Evolutionary conservation across 2,329 filamentous ascomycete species (phyloP), one percentile per base, ranked within the genome.

Genomic region (Aspergillus brunneoviolaceus): DNA sequence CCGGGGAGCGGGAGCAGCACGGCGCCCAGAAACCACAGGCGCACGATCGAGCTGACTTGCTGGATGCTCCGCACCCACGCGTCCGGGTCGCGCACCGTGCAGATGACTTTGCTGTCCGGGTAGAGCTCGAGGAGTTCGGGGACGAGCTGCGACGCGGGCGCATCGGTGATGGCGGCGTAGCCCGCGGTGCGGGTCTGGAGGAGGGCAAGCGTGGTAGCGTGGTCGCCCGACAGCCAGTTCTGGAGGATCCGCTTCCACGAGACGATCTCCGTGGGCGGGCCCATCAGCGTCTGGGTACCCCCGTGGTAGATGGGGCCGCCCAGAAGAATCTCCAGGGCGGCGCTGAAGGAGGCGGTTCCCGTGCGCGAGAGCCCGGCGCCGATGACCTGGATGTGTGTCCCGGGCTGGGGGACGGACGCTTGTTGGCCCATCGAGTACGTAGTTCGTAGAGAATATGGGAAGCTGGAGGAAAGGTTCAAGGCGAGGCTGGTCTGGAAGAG

Each of bases 291-390:
- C 60, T 79, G 76, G 0, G 75, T 82, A 25, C 82, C 82, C 53
- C 80, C 79, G 62, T 84, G 82, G 65, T 81, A 78, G 49, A 80
- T 76, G 3, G 82, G 82, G 0, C 79, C 81, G 42, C 80, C 67
- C 5, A 83, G 77, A 3, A 84, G 74, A 58, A 77, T 79, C 60
- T 74, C 75, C 9, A 84, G 70, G 1, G 82, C 82, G 45, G 77
- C 65, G 35, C 77, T 78, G 72, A 83, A 80, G 25, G 82, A 82
- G 10, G 81, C 73, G 1, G 81, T 84, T 14, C 81, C 82, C 1
- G 81, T 84, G 53, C 82, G 75, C 14, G 81, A 59, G n/a, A 72
- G 60, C 0, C 70, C 70, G 4, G 70, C 69, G 14, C 69, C 70
- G 55, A 72, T 72, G 31, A 72, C 67, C 57, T 66, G 63, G 39